Evolutionary conservation across 805 yeast species (phyloP), one percentile per base, ranked within the genome.

Genomic region (Starmerella ratchasimensis): DNA sequence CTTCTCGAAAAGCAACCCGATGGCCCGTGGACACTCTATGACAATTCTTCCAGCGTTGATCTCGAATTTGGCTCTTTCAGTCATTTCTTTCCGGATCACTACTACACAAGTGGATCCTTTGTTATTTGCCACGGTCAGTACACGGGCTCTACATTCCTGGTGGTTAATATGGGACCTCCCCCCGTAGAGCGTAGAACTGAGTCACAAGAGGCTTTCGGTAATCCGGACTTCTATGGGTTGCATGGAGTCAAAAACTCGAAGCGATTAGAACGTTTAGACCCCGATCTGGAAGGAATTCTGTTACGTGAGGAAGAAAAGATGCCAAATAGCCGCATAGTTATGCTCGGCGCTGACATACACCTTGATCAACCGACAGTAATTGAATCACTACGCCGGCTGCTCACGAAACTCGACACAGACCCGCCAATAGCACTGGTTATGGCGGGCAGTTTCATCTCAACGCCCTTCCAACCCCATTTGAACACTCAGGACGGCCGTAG

Each of bases 81-180:
- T 1, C 62, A 65, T 14, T 76, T 79, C 31, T 69, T 79, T 1
- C 64, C 64, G 3, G 82, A 76, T 0, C 67, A 77, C 7, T 86
- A 72, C 50, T 67, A 65, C 18, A 71, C 76, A 3, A 65, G 72
- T 0, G 97, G 98, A 2, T 74, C 78, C 63, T 74, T 78, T 48
- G 72, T 82, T 0, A 59, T 88, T 2, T 77, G 80, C 36, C 93
- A 83, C 52, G 99, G 99, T 14, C 72, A 81, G 14, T 82, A 83
- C 53, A 73, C 76, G 2, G 55, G 54, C 10, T 51, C 51, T 29
- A 65, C 69, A 33, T 84, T 90, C 53, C 74, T 77, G 46, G 93
- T 79, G 1, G 68, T 79, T 21, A 69, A 78, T 4, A 66, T 90
- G 35, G 78, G 80, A 3, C 94, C 83, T 42, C 97, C 98, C 3